phyloP scores from a whole-genome alignment of 1,284 basidiomycete genomes.

The Leccinum colubrinum region DNA sequence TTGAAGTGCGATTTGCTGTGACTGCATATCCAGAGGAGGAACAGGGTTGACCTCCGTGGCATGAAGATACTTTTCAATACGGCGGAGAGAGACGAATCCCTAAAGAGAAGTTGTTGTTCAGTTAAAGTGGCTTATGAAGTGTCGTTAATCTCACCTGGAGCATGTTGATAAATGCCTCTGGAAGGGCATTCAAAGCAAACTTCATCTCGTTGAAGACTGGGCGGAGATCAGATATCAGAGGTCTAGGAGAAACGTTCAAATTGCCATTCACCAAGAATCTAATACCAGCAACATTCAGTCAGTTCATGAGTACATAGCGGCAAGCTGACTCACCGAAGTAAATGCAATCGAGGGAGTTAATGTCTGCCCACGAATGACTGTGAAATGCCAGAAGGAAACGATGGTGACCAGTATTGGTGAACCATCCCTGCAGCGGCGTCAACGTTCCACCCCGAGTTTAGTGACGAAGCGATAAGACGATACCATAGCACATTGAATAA shows the following conservation, averaged over 20 bases:
- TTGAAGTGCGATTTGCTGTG: conserved; percentile 66
- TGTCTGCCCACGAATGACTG: conserved; percentile 63
- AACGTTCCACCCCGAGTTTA: background rate
- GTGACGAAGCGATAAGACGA: conserved; percentile 10
- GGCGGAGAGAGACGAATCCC: conserved; percentile 81
- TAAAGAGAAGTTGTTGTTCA: conserved; percentile 29
- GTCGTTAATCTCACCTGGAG: conserved; percentile 53
- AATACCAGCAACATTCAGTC: conserved; percentile 7
- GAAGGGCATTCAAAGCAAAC: conserved; percentile 80
- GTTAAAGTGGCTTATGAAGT: background rate
- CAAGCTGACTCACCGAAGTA: conserved; percentile 52
- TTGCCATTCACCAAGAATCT: conserved; percentile 49
- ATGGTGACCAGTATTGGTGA: conserved; percentile 76
- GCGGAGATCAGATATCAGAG: conserved; percentile 6
- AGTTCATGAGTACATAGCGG: background rate
- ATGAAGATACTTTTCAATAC: conserved; percentile 88
- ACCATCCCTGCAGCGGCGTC: conserved; percentile 52
- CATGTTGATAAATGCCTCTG: conserved; percentile 88
- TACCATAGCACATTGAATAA: conserved; percentile 80
- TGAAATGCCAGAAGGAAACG: conserved; percentile 82
- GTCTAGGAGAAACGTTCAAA: background rate
- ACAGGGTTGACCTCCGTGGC: conserved; percentile 67
- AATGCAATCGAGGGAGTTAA: conserved; percentile 80
- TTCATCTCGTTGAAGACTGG: conserved; percentile 86
- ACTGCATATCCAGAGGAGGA: conserved; percentile 53